phyloP scores from a whole-genome alignment of 495 filamentous ascomycete species.

The Aspergillus affinis region DNA sequence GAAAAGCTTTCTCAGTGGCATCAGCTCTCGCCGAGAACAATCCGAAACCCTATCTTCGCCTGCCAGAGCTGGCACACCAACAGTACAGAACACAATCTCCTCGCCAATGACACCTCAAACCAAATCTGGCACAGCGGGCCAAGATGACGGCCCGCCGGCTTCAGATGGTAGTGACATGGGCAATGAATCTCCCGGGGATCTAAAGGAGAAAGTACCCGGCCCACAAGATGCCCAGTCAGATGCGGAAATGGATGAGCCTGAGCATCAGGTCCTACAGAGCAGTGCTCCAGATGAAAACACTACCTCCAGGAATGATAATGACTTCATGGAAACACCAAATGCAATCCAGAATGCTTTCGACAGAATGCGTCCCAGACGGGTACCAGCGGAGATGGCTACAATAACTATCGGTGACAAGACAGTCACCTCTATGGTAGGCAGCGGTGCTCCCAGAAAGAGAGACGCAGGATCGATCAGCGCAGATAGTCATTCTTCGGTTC shows the following conservation, averaged over 20 bases:
- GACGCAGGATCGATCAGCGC: slow-evolving; percentile 22
- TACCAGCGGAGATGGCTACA: slow-evolving; percentile 71
- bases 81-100: neutral
- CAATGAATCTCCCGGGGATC: neutral
- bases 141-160: neutral
- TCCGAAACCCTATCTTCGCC: slow-evolving; percentile 23
- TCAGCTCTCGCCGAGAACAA: slow-evolving; percentile 13
- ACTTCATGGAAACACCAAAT: slow-evolving; percentile 38
- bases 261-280: slow-evolving; percentile 4
- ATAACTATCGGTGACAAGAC: slow-evolving; percentile 85
- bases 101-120: neutral
- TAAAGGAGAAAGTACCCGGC: neutral
- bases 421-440: slow-evolving; percentile 62
- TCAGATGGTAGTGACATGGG: neutral
- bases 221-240: neutral
- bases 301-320: slow-evolving; percentile 15
- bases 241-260: neutral
- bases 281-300: neutral
- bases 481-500: slow-evolving; percentile 15
- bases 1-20: slow-evolving; percentile 27
- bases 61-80: neutral
- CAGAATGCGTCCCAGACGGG: slow-evolving; percentile 64
- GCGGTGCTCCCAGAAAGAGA: slow-evolving; percentile 42
- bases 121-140: neutral
- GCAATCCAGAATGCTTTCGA: slow-evolving; percentile 64